Percentiles rank a stretch among this genome's conserved stretches.
Conservation (phyloP, 352 stramenopile species). For the Pythium monospermum region DNA sequence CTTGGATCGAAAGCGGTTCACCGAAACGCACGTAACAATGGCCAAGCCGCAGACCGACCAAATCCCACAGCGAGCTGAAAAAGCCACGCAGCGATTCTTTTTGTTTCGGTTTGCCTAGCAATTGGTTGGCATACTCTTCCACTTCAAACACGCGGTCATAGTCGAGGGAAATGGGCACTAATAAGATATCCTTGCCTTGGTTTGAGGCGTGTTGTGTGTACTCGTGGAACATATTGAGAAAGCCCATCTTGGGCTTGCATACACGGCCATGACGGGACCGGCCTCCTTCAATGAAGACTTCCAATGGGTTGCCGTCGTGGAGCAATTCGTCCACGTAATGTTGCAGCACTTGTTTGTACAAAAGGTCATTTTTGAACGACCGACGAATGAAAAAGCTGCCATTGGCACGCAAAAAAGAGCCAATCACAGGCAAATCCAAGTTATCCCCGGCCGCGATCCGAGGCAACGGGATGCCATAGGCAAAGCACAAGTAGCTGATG, state of each 20-base stretch:
- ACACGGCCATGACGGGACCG: constrained; percentile 77
- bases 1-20: constrained; percentile 53
- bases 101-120: constrained; percentile 82
- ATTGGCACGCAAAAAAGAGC: constrained; percentile 74
- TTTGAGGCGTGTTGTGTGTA: constrained; percentile 35
- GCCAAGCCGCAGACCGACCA: constrained; percentile 71
- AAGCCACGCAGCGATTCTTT: constrained; percentile 75
- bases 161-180: constrained; percentile 85
- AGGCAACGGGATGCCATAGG: constrained; percentile 79
- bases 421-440: constrained; percentile 76
- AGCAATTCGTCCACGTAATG: constrained; percentile 83
- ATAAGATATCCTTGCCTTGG: constrained; percentile 33
- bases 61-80: constrained; percentile 62
- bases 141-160: constrained; percentile 90
- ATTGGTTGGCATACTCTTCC: constrained; percentile 80
- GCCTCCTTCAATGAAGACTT: constrained; percentile 88
- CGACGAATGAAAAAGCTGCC: constrained; percentile 90
- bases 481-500: constrained; percentile 88
- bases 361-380: constrained; percentile 57
- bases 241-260: constrained; percentile 63
- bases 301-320: constrained; percentile 71
- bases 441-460: constrained; percentile 87
- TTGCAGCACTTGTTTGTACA: constrained; percentile 85
- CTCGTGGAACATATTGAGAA: constrained; percentile 68
- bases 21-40: constrained; percentile 86